Conservation (phyloP, 1,139 yeast species). For the Yamadazyma friedrichii region DNA sequence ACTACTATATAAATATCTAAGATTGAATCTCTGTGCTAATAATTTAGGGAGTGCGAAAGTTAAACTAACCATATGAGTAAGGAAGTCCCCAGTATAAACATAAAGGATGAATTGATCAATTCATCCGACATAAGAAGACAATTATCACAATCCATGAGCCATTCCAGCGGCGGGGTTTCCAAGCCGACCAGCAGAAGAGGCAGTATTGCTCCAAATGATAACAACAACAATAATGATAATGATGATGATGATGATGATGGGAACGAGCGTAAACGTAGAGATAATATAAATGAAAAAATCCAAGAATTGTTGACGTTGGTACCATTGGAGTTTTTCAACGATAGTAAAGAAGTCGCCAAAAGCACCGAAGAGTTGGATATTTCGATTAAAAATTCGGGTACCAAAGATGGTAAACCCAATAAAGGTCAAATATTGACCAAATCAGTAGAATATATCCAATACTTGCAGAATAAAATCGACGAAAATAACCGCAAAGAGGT, state of each 20-base stretch:
- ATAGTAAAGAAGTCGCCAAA: constrained; percentile 9
- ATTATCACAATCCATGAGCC: constrained; percentile 37
- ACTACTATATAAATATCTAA: too few relatives aligned
- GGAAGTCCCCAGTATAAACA: constrained; percentile 25
- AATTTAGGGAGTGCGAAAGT: neutral
- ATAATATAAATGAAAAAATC: constrained; percentile 85
- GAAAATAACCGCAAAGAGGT: constrained; percentile 75
- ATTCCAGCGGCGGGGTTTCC: constrained; percentile 30
- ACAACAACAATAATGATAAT: constrained; percentile 35
- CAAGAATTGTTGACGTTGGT: constrained; percentile 73
- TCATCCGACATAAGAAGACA: constrained; percentile 37
- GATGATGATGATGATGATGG: constrained; percentile 43
- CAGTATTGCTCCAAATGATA: constrained; percentile 31
- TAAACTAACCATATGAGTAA: neutral
- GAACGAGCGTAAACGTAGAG: constrained; percentile 70
- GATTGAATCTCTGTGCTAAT: too few relatives aligned
- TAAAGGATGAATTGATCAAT: constrained; percentile 16
- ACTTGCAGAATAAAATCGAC: constrained; percentile 74
- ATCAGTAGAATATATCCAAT: constrained; percentile 79
- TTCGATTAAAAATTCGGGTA: constrained; percentile 54
- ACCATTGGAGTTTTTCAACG: constrained; percentile 56
- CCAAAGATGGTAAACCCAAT: constrained; percentile 88
- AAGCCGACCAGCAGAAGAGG: constrained; percentile 44
- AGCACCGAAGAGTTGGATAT: constrained; percentile 24
- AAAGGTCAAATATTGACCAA: constrained; percentile 87